Conservation (phyloP, 2,329 filamentous ascomycete species). For the Cladophialophora chaetospira region DNA sequence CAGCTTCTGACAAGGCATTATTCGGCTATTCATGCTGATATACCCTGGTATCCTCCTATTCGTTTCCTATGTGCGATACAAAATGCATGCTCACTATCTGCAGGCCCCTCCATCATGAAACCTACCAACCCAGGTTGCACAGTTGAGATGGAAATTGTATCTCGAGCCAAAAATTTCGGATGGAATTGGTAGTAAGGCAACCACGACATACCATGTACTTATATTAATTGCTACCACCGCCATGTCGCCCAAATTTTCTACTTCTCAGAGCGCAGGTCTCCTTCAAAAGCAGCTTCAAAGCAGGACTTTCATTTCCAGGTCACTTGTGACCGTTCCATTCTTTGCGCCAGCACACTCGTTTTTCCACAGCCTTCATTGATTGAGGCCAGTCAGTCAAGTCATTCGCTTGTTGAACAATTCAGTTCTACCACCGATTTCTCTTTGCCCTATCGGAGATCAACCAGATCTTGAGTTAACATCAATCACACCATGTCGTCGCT, state of each 20-base stretch:
- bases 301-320: slow-evolving; percentile 29
- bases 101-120: slow-evolving; percentile 19
- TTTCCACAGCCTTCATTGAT: slow-evolving; percentile 28
- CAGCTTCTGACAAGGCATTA: background rate
- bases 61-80: slow-evolving; percentile 12
- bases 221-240: background rate
- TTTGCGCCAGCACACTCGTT: slow-evolving; percentile 21
- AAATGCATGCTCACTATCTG: background rate
- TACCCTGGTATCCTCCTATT: slow-evolving; percentile 15
- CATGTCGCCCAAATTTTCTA: background rate
- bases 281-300: slow-evolving; percentile 18
- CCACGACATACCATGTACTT: slow-evolving; percentile 12
- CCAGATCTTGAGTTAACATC: background rate
- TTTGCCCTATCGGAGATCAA: background rate
- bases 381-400: slow-evolving; percentile 18
- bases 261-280: slow-evolving; percentile 15
- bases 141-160: background rate
- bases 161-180: background rate
- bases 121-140: background rate
- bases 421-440: background rate
- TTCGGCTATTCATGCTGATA: background rate
- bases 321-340: slow-evolving; percentile 24
- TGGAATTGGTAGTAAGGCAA: background rate
- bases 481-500: slow-evolving; percentile 19
- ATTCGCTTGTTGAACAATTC: slow-evolving; percentile 12